Base-by-base conservation (phyloP, 139 green algal genomes). In the Tetradesmus obliquus region DNA sequence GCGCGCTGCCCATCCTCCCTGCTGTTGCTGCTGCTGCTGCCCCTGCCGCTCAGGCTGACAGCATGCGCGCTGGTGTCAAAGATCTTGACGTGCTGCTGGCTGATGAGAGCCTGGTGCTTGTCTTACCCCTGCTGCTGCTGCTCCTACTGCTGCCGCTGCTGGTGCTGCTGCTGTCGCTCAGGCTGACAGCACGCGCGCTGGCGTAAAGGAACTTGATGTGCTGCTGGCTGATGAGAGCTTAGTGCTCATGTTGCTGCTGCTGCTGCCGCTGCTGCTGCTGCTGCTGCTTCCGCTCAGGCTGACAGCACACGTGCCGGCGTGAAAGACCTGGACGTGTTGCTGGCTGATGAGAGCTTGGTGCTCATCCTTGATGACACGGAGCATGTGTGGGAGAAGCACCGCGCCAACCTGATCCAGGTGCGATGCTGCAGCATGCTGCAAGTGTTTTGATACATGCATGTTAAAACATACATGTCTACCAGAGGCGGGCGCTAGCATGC, bases 351-450 rank as follows among this genome's bases (percentile, higher is more conserved):
- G 81, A 82, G 92, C 8, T 80, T 93, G 53, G 95, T 97, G 54
- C 80, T 99, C 62, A 98, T 99, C 24, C 80, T 99, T 83, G 98
- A 99, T 90, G 98, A 99, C 96, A 99, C 98, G 7, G 95, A 96
- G 83, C 86, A 94, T 7, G 98, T 99, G 88, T 99, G 98, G 98
- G 96, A 97, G 8, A 79, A 93, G 9, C 97, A 99, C 92, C 82
- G 82, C 1, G 90, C 84, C 66, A 99, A 99, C 95, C 93, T 99
- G 24, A 93, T 99, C 53, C 90, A 94, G 91, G 93, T 97, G 62
- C 0, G 10, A 57, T 8, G 10, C 12, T 83, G n/a, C 13, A 45
- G 32, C 32, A 45, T 45, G 32, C 32, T 45, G 32, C 32, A 45
- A 45, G 24, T 81, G 57, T 62, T 10, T 55, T 89, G 60, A n/a